A percentile compares a stretch with the other conserved stretches of the same genome.
Conservation (phyloP, 2,329 filamentous ascomycete genomes). For the Aureobasidium zeae region DNA sequence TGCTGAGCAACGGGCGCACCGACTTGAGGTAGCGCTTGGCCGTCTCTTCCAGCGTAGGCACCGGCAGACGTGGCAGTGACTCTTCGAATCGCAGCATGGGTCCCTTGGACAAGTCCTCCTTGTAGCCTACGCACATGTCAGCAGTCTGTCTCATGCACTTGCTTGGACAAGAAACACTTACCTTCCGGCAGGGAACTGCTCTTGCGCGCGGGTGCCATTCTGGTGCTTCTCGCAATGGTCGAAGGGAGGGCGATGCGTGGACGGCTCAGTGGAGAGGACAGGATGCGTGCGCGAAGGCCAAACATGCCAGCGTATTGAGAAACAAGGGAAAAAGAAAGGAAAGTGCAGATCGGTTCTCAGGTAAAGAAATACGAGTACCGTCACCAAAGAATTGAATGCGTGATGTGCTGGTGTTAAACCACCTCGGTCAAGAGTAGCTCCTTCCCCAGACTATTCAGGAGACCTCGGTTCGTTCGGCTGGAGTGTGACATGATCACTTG, state of each 20-base stretch:
- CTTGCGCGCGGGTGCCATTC: constrained; percentile 31
- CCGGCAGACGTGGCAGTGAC: constrained; percentile 69
- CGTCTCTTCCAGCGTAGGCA: constrained; percentile 75
- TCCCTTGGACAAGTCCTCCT: constrained; percentile 69
- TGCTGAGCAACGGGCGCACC: constrained; percentile 62
- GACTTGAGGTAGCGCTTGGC: constrained; percentile 71
- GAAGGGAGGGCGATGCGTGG: constrained; percentile 14
- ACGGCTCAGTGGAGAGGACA: constrained; percentile 13
- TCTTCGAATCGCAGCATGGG: constrained; percentile 78
- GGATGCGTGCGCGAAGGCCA: constrained; percentile 14
- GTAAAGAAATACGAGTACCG: too few relatives aligned
- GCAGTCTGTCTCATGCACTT: not conserved
- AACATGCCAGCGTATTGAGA: constrained; percentile 16
- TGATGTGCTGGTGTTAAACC: too few relatives aligned
- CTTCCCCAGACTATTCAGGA: not conserved
- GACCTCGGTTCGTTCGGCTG: not conserved
- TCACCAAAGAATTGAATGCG: too few relatives aligned
- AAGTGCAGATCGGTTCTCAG: not conserved
- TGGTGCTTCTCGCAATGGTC: constrained; percentile 1
- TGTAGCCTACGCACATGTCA: constrained; percentile 50
- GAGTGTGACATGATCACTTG: not conserved
- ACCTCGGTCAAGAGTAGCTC: constrained; percentile 7
- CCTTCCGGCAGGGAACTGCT: constrained; percentile 39
- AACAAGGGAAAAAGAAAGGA: not conserved
- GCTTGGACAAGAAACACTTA: constrained; percentile 23